phyloP scores from a whole-genome alignment of 177 flowering plant species.

The Vitis hybrid region DNA sequence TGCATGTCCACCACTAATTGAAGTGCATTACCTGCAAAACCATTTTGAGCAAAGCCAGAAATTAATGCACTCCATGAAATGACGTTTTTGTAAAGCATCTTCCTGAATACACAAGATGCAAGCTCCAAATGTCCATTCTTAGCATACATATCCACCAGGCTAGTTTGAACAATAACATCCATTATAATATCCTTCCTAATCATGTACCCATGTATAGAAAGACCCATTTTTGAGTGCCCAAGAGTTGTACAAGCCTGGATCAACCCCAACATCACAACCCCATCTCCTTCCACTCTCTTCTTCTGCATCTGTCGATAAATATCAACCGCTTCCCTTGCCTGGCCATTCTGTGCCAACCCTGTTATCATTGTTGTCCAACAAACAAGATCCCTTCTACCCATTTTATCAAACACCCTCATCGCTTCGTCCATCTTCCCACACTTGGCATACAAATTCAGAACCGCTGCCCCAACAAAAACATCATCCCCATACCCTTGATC shows the following conservation, averaged over 20 bases:
- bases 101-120: constrained; percentile 46
- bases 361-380: constrained; percentile 73
- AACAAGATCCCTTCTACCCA: constrained; percentile 58
- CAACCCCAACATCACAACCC: constrained; percentile 61
- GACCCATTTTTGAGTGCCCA: constrained; percentile 49
- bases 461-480: constrained; percentile 70
- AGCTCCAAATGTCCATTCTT: constrained; percentile 56
- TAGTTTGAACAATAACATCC: constrained; percentile 57
- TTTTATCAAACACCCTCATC: constrained; percentile 43
- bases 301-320: constrained; percentile 50
- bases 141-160: constrained; percentile 79
- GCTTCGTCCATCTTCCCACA: constrained; percentile 70
- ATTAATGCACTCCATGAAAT: constrained; percentile 75
- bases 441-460: constrained; percentile 62
- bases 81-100: constrained; percentile 41
- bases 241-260: constrained; percentile 59
- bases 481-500: constrained; percentile 58
- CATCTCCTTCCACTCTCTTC: constrained; percentile 59
- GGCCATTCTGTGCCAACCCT: constrained; percentile 47
- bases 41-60: constrained; percentile 77
- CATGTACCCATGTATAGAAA: constrained; percentile 63
- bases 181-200: constrained; percentile 39
- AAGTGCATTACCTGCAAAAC: constrained; percentile 60
- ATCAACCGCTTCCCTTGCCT: constrained; percentile 49
- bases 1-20: constrained; percentile 62